Base-by-base conservation (phyloP, 2,329 filamentous ascomycete species). In the Coniella vitis region DNA sequence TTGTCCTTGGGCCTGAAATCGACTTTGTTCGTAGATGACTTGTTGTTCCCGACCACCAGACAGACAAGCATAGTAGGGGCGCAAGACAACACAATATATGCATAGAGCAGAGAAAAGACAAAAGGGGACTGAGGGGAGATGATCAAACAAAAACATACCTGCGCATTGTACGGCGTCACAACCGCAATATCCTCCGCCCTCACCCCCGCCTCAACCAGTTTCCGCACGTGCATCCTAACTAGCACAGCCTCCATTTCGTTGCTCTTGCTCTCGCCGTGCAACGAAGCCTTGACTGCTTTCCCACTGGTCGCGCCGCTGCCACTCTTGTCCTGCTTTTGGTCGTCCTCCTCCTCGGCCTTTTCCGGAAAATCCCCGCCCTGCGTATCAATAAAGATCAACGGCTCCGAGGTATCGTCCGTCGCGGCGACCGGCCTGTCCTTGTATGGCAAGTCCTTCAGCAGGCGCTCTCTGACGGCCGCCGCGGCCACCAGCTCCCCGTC, bases 81-180 rank as follows among this genome's bases (percentile, higher is more conserved):
- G 35, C 22, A 37, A 47, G 49, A 52, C 44, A 44, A 20, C 39
- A 40, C 3, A 25, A 37, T 20, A 37, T 45, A 14, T 37, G 19
- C 19, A 32, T 55, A 25, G 46, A 36, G 51, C 13, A 40, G 19
- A 19, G 31, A 19, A 21, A 13, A 29, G 9, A 12, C 14, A 25
- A 12, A 22, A n/a, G 9, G n/a, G 3, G 21, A 19, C 12, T 35
- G 22, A 13, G 9, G 16, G 38, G 13, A 13, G 12, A 31, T 14
- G 5, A 20, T 12, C n/a, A n/a, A 22, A n/a, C 3, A 22, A n/a
- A 16, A 25, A 59, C 70, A 55, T 61, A 86, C 83, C 76, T 93
- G 93, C 13, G 88, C 93, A 69, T 96, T 97, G 69, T 98, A 98
- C 35, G 93, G 93, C 41, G 93, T 96, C 46, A 98, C 83, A 12